phyloP scores from a whole-genome alignment of 2,329 filamentous ascomycete genomes.

The Cladophialophora psammophila region DNA sequence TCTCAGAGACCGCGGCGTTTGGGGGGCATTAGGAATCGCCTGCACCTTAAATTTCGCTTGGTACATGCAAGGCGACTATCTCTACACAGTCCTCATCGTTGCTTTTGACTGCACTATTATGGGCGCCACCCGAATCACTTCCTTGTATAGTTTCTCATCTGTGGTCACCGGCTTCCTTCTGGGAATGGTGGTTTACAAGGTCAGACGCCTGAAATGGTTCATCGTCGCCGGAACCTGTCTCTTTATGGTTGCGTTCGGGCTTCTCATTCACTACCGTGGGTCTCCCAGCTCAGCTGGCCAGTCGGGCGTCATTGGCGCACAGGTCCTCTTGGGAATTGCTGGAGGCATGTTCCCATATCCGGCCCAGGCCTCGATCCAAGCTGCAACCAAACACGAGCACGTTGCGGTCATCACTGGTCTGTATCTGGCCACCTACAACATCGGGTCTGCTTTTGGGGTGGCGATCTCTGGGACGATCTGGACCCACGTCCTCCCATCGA shows the following conservation, averaged over 20 bases:
- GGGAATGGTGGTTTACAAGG: slow-evolving; percentile 64
- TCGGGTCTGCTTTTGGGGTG: slow-evolving; percentile 67
- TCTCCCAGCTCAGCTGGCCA: slow-evolving; percentile 53
- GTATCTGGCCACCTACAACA: slow-evolving; percentile 69
- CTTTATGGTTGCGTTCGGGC: slow-evolving; percentile 70
- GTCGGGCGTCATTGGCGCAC: slow-evolving; percentile 67
- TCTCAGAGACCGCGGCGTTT: slow-evolving; percentile 69
- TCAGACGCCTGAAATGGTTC: slow-evolving; percentile 69
- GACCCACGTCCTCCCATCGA: slow-evolving; percentile 63
- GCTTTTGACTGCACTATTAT: slow-evolving; percentile 66
- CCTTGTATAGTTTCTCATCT: slow-evolving; percentile 65
- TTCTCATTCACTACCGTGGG: slow-evolving; percentile 70
- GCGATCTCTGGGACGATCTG: slow-evolving; percentile 69
- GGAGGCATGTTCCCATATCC: slow-evolving; percentile 68
- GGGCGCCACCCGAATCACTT: slow-evolving; percentile 65
- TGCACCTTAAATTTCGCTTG: slow-evolving; percentile 65
- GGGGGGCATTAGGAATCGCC: slow-evolving; percentile 68
- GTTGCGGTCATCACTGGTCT: slow-evolving; percentile 70
- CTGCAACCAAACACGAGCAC: slow-evolving; percentile 59
- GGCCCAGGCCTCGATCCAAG: slow-evolving; percentile 60
- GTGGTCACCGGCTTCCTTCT: slow-evolving; percentile 65
- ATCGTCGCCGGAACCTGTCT: slow-evolving; percentile 67
- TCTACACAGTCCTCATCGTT: slow-evolving; percentile 69
- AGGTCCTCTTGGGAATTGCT: slow-evolving; percentile 68
- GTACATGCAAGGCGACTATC: slow-evolving; percentile 69